Evolutionary conservation across 495 filamentous ascomycete genomes (phyloP).

Genomic region (Talaromyces ruber): DNA sequence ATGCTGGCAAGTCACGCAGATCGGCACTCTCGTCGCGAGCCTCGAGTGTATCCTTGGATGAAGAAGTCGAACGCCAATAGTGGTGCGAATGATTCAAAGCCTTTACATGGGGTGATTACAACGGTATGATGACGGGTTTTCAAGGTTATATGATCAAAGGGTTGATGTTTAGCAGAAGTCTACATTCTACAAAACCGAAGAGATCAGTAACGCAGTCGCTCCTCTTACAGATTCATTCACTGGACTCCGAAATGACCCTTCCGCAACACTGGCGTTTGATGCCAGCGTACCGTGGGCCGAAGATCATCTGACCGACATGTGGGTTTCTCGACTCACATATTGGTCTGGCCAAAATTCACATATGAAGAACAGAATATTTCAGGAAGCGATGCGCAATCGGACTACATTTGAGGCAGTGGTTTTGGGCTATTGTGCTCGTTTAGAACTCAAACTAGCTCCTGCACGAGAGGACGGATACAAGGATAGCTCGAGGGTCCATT

Average conservation of each 20-base stretch:
- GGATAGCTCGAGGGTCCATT: slow-evolving; percentile 10
- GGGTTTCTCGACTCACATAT: slow-evolving; percentile 29
- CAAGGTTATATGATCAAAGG: background rate
- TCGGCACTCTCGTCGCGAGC: slow-evolving; percentile 10
- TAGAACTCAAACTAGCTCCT: slow-evolving; percentile 22
- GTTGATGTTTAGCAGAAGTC: background rate
- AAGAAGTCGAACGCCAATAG: slow-evolving; percentile 5
- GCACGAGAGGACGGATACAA: background rate
- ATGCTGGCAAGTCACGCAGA: slow-evolving; percentile 17
- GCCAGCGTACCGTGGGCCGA: slow-evolving; percentile 7
- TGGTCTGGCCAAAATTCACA: slow-evolving; percentile 37
- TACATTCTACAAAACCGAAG: background rate
- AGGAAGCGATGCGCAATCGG: slow-evolving; percentile 26
- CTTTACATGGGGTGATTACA: background rate
- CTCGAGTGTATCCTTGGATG: slow-evolving; percentile 19
- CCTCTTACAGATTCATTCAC: background rate
- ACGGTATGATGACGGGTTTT: background rate
- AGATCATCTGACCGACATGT: slow-evolving; percentile 25
- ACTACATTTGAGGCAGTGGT: slow-evolving; percentile 30
- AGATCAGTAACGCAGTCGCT: background rate
- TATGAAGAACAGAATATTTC: slow-evolving; percentile 30
- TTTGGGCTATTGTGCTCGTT: slow-evolving; percentile 32
- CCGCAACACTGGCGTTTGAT: slow-evolving; percentile 22
- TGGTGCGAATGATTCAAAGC: background rate
- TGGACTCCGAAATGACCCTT: slow-evolving; percentile 15